A percentile compares a stretch with the other conserved stretches of the same genome.
phyloP scores from a whole-genome alignment of 2,329 filamentous ascomycete species.

The Paraconiothyrium sp. region DNA sequence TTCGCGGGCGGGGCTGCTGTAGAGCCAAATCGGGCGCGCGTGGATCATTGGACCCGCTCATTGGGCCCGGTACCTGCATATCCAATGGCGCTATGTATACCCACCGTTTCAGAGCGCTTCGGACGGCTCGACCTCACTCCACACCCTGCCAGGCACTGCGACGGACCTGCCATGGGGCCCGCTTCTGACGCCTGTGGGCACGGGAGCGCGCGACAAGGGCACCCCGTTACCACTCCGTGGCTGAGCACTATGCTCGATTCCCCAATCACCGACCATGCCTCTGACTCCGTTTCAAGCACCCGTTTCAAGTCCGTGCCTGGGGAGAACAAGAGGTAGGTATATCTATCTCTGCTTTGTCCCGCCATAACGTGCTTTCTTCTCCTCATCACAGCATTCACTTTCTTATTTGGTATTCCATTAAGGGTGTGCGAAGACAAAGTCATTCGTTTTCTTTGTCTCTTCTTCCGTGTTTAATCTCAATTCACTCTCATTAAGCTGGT shows the following conservation, averaged over 20 bases:
- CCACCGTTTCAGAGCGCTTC: constrained; percentile 42
- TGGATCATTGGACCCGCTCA: constrained; percentile 7
- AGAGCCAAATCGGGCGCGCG: neutral
- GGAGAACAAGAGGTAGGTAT: constrained; percentile 19
- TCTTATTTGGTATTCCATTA: constrained; percentile 27
- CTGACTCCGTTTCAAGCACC: constrained; percentile 32
- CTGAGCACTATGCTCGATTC: constrained; percentile 33
- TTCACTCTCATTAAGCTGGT: constrained; percentile 35
- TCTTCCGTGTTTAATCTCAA: constrained; percentile 22
- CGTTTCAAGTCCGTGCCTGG: constrained; percentile 37
- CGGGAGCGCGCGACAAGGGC: constrained; percentile 44
- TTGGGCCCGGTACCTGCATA: constrained; percentile 37
- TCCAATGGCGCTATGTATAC: constrained; percentile 29
- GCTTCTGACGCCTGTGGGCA: constrained; percentile 27
- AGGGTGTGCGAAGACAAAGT: constrained; percentile 40
- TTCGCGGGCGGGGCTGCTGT: neutral
- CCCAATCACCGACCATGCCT: constrained; percentile 27
- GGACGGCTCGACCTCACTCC: constrained; percentile 29
- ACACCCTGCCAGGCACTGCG: constrained; percentile 24
- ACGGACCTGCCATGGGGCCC: constrained; percentile 27
- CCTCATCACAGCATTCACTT: constrained; percentile 28
- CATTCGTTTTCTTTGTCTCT: constrained; percentile 51
- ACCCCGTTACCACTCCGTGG: constrained; percentile 33
- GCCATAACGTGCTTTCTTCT: constrained; percentile 22
- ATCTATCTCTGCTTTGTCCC: constrained; percentile 39